Base-by-base conservation (phyloP, 148 eudicot genomes). In the Linanthus parryae region DNA sequence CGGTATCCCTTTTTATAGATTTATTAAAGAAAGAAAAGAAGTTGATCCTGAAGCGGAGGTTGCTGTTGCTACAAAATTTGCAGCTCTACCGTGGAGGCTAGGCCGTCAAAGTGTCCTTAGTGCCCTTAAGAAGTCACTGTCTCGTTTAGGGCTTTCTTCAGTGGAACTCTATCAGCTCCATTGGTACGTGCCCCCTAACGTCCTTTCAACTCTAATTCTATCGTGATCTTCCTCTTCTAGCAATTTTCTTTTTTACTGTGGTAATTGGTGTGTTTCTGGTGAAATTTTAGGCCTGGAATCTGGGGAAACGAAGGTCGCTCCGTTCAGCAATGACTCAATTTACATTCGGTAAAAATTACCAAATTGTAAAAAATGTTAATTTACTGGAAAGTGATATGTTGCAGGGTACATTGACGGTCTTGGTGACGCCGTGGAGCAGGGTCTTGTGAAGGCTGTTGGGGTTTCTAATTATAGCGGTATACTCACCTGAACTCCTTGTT, bases 151-250 rank as follows among this genome's bases (percentile, higher is more conserved):
- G 44, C 74, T 92, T 57, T 61, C 94, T 47, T 84, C 85, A 0
- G 98, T 92, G 17, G 98, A 92, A 10, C 96, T 92, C 56, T 92
- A 92, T 81, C 98, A 92, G 72, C 96, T 92, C 18, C 99, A 92
- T 60, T 88, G 99, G 99, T 92, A 55, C 21, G 82, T 65, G 17
- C 62, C 44, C 31, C 56, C 12, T n/a, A n/a, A n/a, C n/a, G n/a
- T n/a, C n/a, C n/a, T n/a, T n/a, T n/a, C n/a, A n/a, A n/a, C n/a
- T n/a, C n/a, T n/a, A n/a, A n/a, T n/a, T n/a, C n/a, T n/a, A n/a
- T n/a, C n/a, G n/a, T n/a, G n/a, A n/a, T n/a, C n/a, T n/a, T n/a
- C n/a, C n/a, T n/a, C n/a, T n/a, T n/a, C n/a, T n/a, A n/a, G n/a
- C n/a, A n/a, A n/a, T n/a, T n/a, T n/a, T n/a, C n/a, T n/a, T n/a